Evolutionary conservation across 192 early-diverging fungal genomes (phyloP), one percentile per base, ranked within the genome.

Genomic region (Rhizoclosmatium globosum): DNA sequence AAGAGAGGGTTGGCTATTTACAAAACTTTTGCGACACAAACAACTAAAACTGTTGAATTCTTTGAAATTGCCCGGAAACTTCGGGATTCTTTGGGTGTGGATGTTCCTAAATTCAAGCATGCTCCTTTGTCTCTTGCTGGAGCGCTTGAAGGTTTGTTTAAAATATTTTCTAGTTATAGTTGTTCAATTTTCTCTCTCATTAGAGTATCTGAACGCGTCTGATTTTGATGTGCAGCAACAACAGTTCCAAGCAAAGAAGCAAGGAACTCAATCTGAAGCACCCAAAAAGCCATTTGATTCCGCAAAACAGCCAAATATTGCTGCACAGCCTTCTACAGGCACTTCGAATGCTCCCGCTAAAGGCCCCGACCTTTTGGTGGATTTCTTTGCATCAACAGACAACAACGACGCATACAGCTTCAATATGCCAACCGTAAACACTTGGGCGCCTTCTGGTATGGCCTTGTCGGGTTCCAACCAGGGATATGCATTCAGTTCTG

Each of bases 41-140:
- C 92, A 1, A 88, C 88, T 58, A 87, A 85, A 60, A 87, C 86
- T 2, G 85, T 93, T n/a, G 89, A 90, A 43, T 93, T 93, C 68
- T 88, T 95, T 59, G 84, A 90, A 39, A 87, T 87, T 69, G 93
- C 92, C 39, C 88, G 90, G 62, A 89, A 83, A 39, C 77, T 92
- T 48, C 82, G 88, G 67, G 48, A 76, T 43, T 83, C 82, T 19
- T 84, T 94, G 42, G 82, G 88, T 41, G 87, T 93, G 41, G 85
- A 87, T 43, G 92, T 95, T 71, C 94, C 93, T 19, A 82, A 83
- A 59, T 85, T 94, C 61, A 94, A 94, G 64, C 93, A 94, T 79
- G 91, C 93, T 0, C 93, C 93, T 6, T 74, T 92, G 21, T 93
- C 91, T 1, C 78, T 94, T 39, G 91, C 87, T 60, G 81, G 84